A percentile compares a stretch with the other conserved stretches of the same genome.
Evolutionary conservation across 345 rosid genomes (phyloP).

Genomic region (Eucalyptus dawsonii): DNA sequence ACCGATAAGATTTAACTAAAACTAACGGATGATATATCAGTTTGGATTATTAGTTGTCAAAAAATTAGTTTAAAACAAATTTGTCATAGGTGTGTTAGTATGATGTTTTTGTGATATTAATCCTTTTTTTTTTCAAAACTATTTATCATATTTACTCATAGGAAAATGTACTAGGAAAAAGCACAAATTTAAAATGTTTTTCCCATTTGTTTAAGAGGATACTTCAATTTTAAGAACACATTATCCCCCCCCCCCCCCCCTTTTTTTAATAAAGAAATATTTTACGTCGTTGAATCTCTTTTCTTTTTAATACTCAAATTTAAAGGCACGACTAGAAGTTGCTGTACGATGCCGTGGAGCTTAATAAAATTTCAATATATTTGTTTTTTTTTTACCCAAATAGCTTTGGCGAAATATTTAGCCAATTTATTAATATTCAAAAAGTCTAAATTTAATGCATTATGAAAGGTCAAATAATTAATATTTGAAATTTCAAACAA

Average conservation of each 20-base stretch:
- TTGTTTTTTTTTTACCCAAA: too few species aligned
- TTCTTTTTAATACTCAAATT: background rate
- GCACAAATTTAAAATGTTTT: background rate
- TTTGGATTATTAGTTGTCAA: too few species aligned
- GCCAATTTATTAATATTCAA: too few species aligned
- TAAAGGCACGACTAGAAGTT: background rate
- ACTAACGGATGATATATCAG: accelerated
- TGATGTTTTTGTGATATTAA: background rate
- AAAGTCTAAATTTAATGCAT: too few species aligned
- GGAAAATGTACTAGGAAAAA: background rate
- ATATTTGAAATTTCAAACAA: too few species aligned
- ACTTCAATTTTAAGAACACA: background rate
- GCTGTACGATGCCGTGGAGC: background rate
- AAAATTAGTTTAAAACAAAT: too few species aligned
- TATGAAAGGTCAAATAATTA: too few species aligned
- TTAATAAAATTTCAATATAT: too few species aligned
- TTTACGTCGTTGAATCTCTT: background rate
- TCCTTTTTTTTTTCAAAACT: background rate
- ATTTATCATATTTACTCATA: background rate
- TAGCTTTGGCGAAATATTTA: too few species aligned
- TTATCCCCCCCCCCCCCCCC: too few species aligned
- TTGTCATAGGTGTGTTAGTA: too few species aligned
- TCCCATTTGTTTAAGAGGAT: background rate
- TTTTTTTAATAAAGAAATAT: background rate
- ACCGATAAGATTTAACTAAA: accelerated